phyloP scores from a whole-genome alignment of 768 basidiomycete genomes.

The Butyriboletus loyo region DNA sequence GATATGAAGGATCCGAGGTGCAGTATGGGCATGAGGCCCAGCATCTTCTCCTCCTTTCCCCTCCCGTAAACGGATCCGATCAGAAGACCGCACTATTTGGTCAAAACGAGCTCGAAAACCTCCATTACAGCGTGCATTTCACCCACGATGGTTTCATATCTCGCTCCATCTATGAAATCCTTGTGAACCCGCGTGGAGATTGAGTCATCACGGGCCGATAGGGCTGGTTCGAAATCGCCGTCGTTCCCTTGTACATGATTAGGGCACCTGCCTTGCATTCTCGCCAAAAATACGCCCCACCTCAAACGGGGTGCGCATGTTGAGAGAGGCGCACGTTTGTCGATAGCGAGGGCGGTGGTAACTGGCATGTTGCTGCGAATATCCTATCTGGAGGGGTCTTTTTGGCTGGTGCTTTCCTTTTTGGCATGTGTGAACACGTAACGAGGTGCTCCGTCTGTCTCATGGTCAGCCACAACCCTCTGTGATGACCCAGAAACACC shows the following conservation, averaged over 20 bases:
- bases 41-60: background rate
- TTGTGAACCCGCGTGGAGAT: slow-evolving; percentile 10
- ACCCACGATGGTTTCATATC: slow-evolving; percentile 26
- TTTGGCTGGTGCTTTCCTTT: slow-evolving; percentile 3
- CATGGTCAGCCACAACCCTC: slow-evolving; percentile 2
- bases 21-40: background rate
- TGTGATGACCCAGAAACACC: slow-evolving; percentile 1
- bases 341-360: background rate
- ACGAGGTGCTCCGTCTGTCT: too few species aligned
- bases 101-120: slow-evolving; percentile 27
- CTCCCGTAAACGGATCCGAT: slow-evolving; percentile 18
- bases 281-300: background rate
- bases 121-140: slow-evolving; percentile 4
- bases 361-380: background rate
- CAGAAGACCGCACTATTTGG: slow-evolving; percentile 28
- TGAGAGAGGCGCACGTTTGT: too few species aligned
- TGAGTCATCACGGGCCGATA: background rate
- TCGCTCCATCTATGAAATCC: slow-evolving; percentile 19
- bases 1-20: slow-evolving; percentile 2
- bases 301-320: too few species aligned
- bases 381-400: background rate
- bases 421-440: background rate
- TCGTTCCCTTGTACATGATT: background rate
- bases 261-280: background rate
- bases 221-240: background rate